Evolutionary conservation across 495 filamentous ascomycete genomes (phyloP).

Genomic region (Hypomontagnella submonticulosa): DNA sequence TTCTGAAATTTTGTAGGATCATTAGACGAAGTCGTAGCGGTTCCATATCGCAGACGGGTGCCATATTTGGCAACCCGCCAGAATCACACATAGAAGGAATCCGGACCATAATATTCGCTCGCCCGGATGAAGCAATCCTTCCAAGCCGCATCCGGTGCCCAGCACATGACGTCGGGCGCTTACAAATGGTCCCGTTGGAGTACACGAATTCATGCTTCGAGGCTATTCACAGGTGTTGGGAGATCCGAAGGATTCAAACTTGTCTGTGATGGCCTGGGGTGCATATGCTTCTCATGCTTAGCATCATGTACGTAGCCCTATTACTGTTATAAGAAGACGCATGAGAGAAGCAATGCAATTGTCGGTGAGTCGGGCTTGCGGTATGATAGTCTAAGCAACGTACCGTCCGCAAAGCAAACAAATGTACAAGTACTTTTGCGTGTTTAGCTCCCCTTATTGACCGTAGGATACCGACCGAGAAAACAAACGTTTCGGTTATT

Average conservation of each 20-base stretch:
- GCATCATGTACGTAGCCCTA: neutral
- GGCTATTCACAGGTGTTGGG: constrained; percentile 3
- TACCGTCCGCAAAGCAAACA: constrained; percentile 42
- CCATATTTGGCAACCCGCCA: constrained; percentile 30
- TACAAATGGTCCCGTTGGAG: constrained; percentile 16
- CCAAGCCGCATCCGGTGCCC: constrained; percentile 33
- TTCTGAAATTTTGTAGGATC: constrained; percentile 13
- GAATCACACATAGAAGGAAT: constrained; percentile 26
- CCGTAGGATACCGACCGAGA: neutral
- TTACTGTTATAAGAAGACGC: constrained; percentile 12
- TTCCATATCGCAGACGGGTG: constrained; percentile 3
- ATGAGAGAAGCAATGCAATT: constrained; percentile 23
- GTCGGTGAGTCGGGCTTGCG: constrained; percentile 29
- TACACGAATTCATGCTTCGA: constrained; percentile 15
- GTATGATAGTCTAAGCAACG: constrained; percentile 27
- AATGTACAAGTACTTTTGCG: constrained; percentile 5
- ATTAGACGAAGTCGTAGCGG: constrained; percentile 15
- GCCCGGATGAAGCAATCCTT: constrained; percentile 37
- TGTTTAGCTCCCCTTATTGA: no score
- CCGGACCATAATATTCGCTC: constrained; percentile 26
- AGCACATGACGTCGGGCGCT: constrained; percentile 36
- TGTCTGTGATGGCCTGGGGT: constrained; percentile 43
- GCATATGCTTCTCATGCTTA: constrained; percentile 32
- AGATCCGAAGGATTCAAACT: constrained; percentile 46
- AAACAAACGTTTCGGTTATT: neutral